A percentile compares a stretch with the other conserved stretches of the same genome.
These are phyloP conservation scores for Tetrapisispora taiwanensis DNA, from an alignment of 805 yeast genomes.

Conservation along the genomic window DNA sequence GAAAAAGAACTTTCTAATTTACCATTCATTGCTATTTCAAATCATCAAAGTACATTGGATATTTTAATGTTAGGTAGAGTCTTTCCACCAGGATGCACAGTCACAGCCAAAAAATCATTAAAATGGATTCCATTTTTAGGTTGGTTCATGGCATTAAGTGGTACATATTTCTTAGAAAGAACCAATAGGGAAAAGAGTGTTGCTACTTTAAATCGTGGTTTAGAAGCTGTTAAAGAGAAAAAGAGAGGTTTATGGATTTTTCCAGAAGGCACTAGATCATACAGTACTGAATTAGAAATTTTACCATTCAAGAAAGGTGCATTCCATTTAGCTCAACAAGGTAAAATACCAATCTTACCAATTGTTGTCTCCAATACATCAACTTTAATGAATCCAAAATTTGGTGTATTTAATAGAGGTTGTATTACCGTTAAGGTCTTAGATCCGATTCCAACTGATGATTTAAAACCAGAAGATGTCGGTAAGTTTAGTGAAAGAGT, in stretches of 20 bases:
- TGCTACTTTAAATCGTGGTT: constrained; percentile 61
- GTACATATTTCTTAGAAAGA: constrained; percentile 87
- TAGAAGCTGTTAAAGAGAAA: constrained; percentile 46
- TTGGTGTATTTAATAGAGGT: constrained; percentile 64
- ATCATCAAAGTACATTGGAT: constrained; percentile 89
- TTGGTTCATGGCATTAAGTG: constrained; percentile 90
- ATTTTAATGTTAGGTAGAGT: constrained; percentile 68
- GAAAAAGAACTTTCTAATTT: constrained; percentile 45
- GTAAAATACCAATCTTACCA: constrained; percentile 82
- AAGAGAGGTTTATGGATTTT: constrained; percentile 78
- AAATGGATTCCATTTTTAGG: constrained; percentile 85
- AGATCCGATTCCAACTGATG: constrained; percentile 67
- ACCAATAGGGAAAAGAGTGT: constrained; percentile 66
- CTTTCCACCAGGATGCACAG: constrained; percentile 82
- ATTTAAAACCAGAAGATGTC: constrained; percentile 63
- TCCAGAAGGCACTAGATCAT: constrained; percentile 97
- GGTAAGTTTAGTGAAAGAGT: constrained; percentile 46
- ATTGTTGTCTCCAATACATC: constrained; percentile 81
- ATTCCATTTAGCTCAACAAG: constrained; percentile 92
- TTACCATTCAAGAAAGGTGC: constrained; percentile 96
- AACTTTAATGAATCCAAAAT: constrained; percentile 50
- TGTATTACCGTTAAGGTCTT: constrained; percentile 68
- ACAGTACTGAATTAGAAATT: constrained; percentile 52
- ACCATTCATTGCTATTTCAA: constrained; percentile 76
- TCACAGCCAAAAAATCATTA: constrained; percentile 82